Evolutionary conservation across 1,139 yeast genomes (phyloP), one percentile per base, ranked within the genome.

Genomic region (Yamadazyma sp.): DNA sequence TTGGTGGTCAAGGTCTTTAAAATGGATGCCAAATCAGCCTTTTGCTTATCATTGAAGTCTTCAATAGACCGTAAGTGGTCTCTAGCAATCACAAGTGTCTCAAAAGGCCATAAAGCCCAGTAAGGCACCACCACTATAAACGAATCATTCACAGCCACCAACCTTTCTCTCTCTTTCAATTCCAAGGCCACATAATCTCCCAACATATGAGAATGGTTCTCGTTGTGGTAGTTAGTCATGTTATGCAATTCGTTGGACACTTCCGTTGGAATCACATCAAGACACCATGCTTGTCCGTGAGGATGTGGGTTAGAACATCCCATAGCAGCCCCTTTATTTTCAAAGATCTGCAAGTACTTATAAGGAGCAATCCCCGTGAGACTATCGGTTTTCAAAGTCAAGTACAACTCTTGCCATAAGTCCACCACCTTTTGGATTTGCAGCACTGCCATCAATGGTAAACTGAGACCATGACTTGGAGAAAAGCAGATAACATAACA

Each of bases 91-190:
- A 84, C 65, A 60, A 84, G 62, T 6, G 86, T 79, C 59, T 84
- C 89, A 57, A 82, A 84, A 6, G 92, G 92, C 90, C 92, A 84
- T 34, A 80, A 70, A 3, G 90, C 92, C 92, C 92, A 84, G 60
- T 79, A 84, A 34, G 92, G 90, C 11, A 84, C 88, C 12, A 83
- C 80, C n/a, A 76, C 86, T 27, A 83, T 53, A 47, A 84, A 84
- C 2, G 80, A 67, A 45, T 77, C 86, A 53, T 83, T 84, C 42
- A 75, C 70, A 22, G 72, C 67, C 8, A 84, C 82, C 31, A 81
- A 52, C 44, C 92, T 72, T 39, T 67, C 67, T 42, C 59, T 61
- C 47, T 76, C 76, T 35, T 66, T 55, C 28, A 78, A 50, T 55
- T 84, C 92, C 37, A 79, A 57, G 39, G 67, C 52, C n/a, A 80